These are phyloP conservation scores for Pseudopithomyces chartarum DNA, from an alignment of 2,329 filamentous ascomycete species.

Conservation along the genomic window DNA sequence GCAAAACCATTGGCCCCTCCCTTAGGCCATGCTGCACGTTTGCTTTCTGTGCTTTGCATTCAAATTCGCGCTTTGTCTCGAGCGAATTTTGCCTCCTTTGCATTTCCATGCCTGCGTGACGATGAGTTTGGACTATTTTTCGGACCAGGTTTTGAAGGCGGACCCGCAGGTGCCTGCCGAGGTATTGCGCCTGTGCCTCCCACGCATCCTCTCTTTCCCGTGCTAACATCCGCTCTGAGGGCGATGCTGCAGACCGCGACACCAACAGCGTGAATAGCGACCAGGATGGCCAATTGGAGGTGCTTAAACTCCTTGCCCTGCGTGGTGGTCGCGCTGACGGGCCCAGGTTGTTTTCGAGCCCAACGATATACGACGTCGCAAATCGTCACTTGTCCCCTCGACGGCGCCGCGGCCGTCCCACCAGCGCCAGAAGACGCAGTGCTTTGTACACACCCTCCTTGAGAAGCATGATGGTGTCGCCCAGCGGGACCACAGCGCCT, in stretches of 20 bases:
- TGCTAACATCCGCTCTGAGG: constrained; percentile 45
- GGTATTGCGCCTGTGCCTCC: constrained; percentile 25
- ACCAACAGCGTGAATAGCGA: constrained; percentile 41
- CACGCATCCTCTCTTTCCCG: constrained; percentile 25
- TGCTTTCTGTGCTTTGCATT: background rate
- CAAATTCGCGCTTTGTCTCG: background rate
- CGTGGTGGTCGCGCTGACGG: constrained; percentile 8
- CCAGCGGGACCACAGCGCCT: constrained; percentile 25
- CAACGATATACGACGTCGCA: constrained; percentile 59
- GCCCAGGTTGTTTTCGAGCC: constrained; percentile 62
- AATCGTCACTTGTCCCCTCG: constrained; percentile 61
- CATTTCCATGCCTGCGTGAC: background rate
- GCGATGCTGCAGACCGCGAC: constrained; percentile 32
- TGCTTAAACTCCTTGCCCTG: constrained; percentile 18
- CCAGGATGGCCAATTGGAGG: constrained; percentile 49
- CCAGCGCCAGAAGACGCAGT: constrained; percentile 55
- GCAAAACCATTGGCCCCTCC: constrained; percentile 15
- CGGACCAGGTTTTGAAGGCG: constrained; percentile 15
- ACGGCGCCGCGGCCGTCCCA: constrained; percentile 44
- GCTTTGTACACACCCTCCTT: constrained; percentile 66
- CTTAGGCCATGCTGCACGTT: background rate
- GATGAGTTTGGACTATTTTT: constrained; percentile 31
- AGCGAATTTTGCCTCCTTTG: background rate
- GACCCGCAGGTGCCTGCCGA: constrained; percentile 25
- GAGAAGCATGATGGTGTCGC: constrained; percentile 49